A percentile compares a stretch with the other conserved stretches of the same genome.
Evolutionary conservation across 1,139 yeast genomes (phyloP).

Genomic region (Geotrichum histeridarum): DNA sequence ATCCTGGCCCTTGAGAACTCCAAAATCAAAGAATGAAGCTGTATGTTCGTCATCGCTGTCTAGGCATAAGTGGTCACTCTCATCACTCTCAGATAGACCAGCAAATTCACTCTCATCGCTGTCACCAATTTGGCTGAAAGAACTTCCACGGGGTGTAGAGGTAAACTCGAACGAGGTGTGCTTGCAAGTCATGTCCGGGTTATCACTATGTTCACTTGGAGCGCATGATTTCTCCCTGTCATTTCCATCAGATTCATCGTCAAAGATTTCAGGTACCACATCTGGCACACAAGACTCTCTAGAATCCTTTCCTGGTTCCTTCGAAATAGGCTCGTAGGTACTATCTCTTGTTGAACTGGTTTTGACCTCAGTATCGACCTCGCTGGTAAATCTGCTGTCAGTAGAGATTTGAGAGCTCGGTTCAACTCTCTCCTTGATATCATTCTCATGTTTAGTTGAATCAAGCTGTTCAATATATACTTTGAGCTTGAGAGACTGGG

Average conservation of each 20-base stretch:
- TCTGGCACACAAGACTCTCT: not conserved
- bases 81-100: not conserved
- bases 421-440: too few species aligned
- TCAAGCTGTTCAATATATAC: not conserved
- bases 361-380: not conserved
- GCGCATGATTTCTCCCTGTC: not conserved
- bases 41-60: not conserved
- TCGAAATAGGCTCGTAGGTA: too few species aligned
- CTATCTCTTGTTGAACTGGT: too few species aligned
- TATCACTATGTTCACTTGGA: not conserved
- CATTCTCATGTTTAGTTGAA: too few species aligned
- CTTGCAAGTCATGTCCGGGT: not conserved
- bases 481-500: constrained; percentile 1
- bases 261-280: not conserved
- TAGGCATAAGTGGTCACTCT: not conserved
- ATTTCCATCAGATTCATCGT: not conserved
- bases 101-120: not conserved
- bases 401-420: not conserved
- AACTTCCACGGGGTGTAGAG: too few species aligned
- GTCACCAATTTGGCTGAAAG: not conserved
- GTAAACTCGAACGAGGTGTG: not conserved
- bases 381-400: not conserved
- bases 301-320: not conserved
- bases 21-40: not conserved
- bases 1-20: constrained; percentile 2